A percentile compares a stretch with the other conserved stretches of the same genome.
Conservation (phyloP, 257 asterid genomes). For the Solanum sejunctum region DNA sequence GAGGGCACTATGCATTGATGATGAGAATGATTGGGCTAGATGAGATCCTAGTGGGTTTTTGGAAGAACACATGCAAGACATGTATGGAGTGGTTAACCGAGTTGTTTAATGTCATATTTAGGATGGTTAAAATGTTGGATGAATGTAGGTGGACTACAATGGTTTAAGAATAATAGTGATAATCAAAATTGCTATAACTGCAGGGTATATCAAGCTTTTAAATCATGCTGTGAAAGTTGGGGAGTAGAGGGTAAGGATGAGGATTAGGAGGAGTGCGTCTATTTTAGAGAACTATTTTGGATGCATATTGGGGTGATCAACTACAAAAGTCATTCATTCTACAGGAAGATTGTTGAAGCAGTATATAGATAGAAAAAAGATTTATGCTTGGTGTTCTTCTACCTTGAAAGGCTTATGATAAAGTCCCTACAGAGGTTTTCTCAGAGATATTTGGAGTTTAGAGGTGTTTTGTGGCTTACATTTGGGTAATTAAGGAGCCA, state of each 20-base stretch:
- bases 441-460: neutral
- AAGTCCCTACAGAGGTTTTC: neutral
- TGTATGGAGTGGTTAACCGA: neutral
- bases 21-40: neutral
- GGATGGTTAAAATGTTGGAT: neutral
- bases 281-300: neutral
- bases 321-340: neutral
- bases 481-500: neutral
- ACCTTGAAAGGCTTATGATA: neutral
- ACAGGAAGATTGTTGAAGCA: neutral
- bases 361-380: neutral
- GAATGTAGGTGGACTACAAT: neutral
- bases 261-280: neutral
- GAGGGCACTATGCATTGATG: neutral
- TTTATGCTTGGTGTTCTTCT: neutral
- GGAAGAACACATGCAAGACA: neutral
- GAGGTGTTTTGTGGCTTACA: neutral
- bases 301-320: neutral
- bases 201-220: neutral
- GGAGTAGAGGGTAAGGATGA: neutral
- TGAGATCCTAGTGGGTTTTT: neutral
- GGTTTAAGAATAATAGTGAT: neutral
- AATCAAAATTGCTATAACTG: neutral
- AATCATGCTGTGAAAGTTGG: neutral
- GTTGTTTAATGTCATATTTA: neutral